Evolutionary conservation across 169 alveolate species (phyloP).

Genomic region (Cryptosporidium sp.): DNA sequence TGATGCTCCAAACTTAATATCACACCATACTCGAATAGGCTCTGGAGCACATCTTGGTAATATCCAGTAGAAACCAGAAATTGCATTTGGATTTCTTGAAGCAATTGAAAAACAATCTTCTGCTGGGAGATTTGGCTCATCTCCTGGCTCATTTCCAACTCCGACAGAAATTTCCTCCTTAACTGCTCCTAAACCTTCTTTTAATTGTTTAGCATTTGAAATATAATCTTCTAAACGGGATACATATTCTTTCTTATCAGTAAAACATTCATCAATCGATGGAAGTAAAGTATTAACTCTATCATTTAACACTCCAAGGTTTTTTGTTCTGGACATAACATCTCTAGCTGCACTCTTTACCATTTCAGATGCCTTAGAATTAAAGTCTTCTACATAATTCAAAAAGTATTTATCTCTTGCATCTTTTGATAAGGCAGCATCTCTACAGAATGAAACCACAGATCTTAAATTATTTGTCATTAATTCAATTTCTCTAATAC

Average conservation of each 20-base stretch:
- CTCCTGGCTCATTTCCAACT: conserved; percentile 83
- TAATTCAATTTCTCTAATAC: conserved; percentile 87
- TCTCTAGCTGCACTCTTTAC: conserved; percentile 86
- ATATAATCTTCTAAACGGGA: conserved; percentile 80
- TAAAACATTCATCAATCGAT: conserved; percentile 82
- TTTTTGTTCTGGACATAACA: conserved; percentile 82
- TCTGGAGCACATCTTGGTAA: conserved; percentile 88
- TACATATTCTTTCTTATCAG: conserved; percentile 81
- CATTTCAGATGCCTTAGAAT: conserved; percentile 82
- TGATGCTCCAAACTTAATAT: conserved; percentile 87
- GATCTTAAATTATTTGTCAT: conserved; percentile 86
- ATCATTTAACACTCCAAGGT: conserved; percentile 83
- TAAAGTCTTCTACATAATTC: conserved; percentile 86
- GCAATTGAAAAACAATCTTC: conserved; percentile 88
- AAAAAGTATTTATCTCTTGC: conserved; percentile 92
- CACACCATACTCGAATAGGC: conserved; percentile 90
- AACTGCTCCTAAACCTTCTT: conserved; percentile 77
- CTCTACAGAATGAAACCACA: conserved; percentile 86
- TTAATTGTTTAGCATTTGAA: conserved; percentile 79
- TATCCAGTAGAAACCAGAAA: conserved; percentile 93
- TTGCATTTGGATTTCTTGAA: conserved; percentile 82
- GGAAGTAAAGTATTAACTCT: conserved; percentile 84
- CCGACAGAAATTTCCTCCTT: conserved; percentile 70
- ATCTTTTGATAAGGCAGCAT: conserved; percentile 90
- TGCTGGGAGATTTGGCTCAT: conserved; percentile 87